A percentile compares a stretch with the other conserved stretches of the same genome.
These are phyloP conservation scores for Leishmania guyanensis DNA, from an alignment of 208 protist genomes.

Conservation along the genomic window DNA sequence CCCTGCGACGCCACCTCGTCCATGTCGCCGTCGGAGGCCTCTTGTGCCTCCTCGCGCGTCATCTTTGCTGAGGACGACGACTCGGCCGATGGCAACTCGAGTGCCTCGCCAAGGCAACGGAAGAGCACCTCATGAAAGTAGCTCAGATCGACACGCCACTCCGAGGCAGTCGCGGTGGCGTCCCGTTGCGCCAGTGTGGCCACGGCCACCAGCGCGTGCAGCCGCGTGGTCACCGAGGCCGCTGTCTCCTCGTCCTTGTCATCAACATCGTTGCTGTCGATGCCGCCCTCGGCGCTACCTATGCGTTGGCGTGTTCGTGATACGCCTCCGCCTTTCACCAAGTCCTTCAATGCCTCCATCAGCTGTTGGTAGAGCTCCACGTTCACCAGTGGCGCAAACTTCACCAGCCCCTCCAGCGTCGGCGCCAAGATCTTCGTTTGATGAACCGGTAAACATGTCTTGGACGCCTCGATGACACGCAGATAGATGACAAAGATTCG, in stretches of 20 bases:
- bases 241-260: slow-evolving; percentile 50
- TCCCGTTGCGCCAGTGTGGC: slow-evolving; percentile 88
- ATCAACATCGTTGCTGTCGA: slow-evolving; percentile 6
- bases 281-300: not conserved
- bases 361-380: slow-evolving; percentile 90
- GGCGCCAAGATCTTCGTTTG: slow-evolving; percentile 91
- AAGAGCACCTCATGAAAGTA: slow-evolving; percentile 93
- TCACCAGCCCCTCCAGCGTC: slow-evolving; percentile 87
- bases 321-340: slow-evolving; percentile 54
- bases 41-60: slow-evolving; percentile 50
- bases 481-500: slow-evolving; percentile 93
- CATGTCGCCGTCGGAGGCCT: slow-evolving; percentile 32
- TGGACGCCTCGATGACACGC: slow-evolving; percentile 86
- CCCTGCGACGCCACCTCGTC: slow-evolving; percentile 83
- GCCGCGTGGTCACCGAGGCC: slow-evolving; percentile 71
- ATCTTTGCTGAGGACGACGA: slow-evolving; percentile 55
- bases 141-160: slow-evolving; percentile 92
- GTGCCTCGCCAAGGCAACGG: slow-evolving; percentile 79
- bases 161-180: slow-evolving; percentile 69
- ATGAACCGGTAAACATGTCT: slow-evolving; percentile 79
- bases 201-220: slow-evolving; percentile 90
- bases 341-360: slow-evolving; percentile 85
- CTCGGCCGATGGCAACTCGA: slow-evolving; percentile 69
- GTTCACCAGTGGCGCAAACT: slow-evolving; percentile 92
- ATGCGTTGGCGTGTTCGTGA: not conserved